Evolutionary conservation across 2,329 filamentous ascomycete species (phyloP).

Genomic region (Lachnellula cervina): DNA sequence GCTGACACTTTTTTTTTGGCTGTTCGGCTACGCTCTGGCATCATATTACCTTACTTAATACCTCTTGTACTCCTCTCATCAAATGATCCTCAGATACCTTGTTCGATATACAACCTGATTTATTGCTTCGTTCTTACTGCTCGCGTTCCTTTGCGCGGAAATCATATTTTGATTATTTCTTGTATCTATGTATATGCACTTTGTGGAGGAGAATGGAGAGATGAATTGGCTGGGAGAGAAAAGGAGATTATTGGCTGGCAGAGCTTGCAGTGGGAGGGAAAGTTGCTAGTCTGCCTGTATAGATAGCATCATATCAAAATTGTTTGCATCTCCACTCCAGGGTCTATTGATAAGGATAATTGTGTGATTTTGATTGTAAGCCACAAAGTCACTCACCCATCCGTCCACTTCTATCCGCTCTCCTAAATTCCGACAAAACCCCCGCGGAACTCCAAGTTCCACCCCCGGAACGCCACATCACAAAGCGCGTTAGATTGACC

Average conservation of each 20-base stretch:
- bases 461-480: too few relatives aligned
- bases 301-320: conserved; percentile 18
- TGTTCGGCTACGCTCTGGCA: conserved; percentile 12
- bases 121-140: conserved; percentile 14
- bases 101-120: conserved; percentile 47
- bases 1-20: conserved; percentile 11
- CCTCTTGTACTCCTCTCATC: conserved; percentile 24
- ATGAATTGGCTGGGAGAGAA: neutral
- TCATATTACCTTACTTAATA: conserved; percentile 24
- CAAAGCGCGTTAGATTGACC: too few relatives aligned
- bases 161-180: conserved; percentile 9
- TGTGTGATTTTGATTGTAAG: neutral
- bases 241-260: conserved; percentile 3
- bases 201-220: conserved; percentile 2
- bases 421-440: too few relatives aligned
- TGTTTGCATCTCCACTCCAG: conserved; percentile 1
- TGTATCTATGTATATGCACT: conserved; percentile 12
- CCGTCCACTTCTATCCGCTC: too few relatives aligned
- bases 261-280: neutral
- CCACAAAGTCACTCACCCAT: neutral
- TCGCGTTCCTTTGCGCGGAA: conserved; percentile 14
- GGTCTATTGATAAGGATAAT: neutral
- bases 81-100: conserved; percentile 49
- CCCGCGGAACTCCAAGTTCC: too few relatives aligned
- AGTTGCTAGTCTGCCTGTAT: conserved; percentile 8